These are phyloP conservation scores for Gracilaria domingensis DNA, from an alignment of 23 red algal genomes.

Conservation along the genomic window DNA sequence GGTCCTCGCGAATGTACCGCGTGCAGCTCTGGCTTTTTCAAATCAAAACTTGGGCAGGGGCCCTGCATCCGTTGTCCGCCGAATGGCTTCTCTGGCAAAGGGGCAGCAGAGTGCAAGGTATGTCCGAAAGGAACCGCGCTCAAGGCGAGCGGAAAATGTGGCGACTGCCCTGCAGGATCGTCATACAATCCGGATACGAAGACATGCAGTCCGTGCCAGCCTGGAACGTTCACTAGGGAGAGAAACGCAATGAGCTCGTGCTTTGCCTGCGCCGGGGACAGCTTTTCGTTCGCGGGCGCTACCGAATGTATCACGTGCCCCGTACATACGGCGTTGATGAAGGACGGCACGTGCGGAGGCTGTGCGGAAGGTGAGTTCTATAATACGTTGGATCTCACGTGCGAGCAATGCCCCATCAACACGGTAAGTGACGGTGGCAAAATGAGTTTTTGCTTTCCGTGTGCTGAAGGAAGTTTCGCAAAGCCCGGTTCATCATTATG, in stretches of 20 bases:
- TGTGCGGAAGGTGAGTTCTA: constrained; percentile 21
- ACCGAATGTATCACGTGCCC: constrained; percentile 25
- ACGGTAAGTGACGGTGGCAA: constrained; percentile 14
- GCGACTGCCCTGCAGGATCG: constrained; percentile 17
- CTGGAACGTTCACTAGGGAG: constrained; percentile 13
- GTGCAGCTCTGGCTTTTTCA: constrained; percentile 17
- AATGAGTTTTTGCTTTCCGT: constrained; percentile 32
- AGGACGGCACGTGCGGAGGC: not conserved
- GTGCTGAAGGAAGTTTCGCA: constrained; percentile 18
- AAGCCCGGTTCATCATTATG: constrained; percentile 13
- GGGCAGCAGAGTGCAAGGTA: not conserved
- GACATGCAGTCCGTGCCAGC: constrained; percentile 11
- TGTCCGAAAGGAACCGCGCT: constrained; percentile 29
- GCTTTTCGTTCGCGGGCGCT: constrained; percentile 11
- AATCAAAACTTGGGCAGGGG: constrained; percentile 2
- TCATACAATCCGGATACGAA: not conserved
- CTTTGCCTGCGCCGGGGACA: constrained; percentile 10
- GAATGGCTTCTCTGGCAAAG: constrained; percentile 3
- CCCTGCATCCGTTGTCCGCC: constrained; percentile 18
- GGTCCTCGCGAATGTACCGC: not conserved
- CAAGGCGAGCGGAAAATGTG: constrained; percentile 20
- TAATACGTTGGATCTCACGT: not conserved
- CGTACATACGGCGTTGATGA: constrained; percentile 11
- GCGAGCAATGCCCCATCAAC: constrained; percentile 25
- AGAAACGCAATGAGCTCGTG: constrained; percentile 20